Conservation (phyloP, 306 rosid species). For the Potentilla sterilis region DNA sequence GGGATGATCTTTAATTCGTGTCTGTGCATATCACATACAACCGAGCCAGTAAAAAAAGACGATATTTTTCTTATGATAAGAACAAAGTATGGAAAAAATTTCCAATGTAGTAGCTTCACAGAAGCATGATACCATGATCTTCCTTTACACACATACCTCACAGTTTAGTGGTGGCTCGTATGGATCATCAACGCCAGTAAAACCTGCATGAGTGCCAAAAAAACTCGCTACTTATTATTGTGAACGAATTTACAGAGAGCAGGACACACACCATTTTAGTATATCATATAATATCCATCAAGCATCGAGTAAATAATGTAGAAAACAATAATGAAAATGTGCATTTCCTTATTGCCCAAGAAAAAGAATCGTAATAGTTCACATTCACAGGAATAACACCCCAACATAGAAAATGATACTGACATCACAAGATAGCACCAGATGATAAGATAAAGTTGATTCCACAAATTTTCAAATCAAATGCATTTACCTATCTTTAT, state of each 20-base stretch:
- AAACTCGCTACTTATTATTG: constrained; percentile 3
- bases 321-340: neutral
- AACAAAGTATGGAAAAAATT: neutral
- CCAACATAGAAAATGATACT: neutral
- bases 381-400: neutral
- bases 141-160: constrained; percentile 50
- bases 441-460: neutral
- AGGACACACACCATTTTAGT: neutral
- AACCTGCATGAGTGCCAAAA: constrained; percentile 59
- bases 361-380: neutral
- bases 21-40: neutral
- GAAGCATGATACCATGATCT: constrained; percentile 7
- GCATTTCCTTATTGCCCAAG: neutral
- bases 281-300: neutral
- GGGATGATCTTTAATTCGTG: neutral
- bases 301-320: neutral
- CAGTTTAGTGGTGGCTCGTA: constrained; percentile 74
- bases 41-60: neutral
- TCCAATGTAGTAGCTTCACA: constrained; percentile 12
- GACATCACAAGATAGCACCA: neutral
- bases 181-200: constrained; percentile 92
- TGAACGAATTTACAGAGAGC: neutral
- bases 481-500: neutral
- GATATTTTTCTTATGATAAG: neutral
- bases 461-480: neutral